A percentile compares a stretch with the other conserved stretches of the same genome.
Evolutionary conservation across 176 grass and related monocot genomes (phyloP).

Genomic region (Zea mays): Zm-B73-REFERENCE-NAM-5.0 NC_050096.1:176881001-176881500

Average conservation of each 20-base stretch:
- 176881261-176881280: slow-evolving; percentile 29
- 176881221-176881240: slow-evolving; percentile 67
- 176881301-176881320: slow-evolving; percentile 66
- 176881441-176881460: not conserved
- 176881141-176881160: not conserved
- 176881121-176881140: not conserved
- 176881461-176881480: not conserved
- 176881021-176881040: slow-evolving; percentile 80
- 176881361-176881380: slow-evolving; percentile 67
- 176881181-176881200: slow-evolving; percentile 36
- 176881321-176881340: slow-evolving; percentile 83
- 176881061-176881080: slow-evolving; percentile 74
- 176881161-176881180: not conserved
- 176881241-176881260: slow-evolving; percentile 47
- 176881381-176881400: slow-evolving; percentile 77
- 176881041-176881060: slow-evolving; percentile 69
- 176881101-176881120: slow-evolving; percentile 43
- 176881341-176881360: slow-evolving; percentile 55
- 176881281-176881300: slow-evolving; percentile 76
- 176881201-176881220: slow-evolving; percentile 90
- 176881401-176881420: not conserved
- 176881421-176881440: not conserved
- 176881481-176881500: not conserved
- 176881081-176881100: slow-evolving; percentile 74
- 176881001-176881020: slow-evolving; percentile 76